Conservation (phyloP, 2,329 filamentous ascomycete genomes). For the Dactylellina parvicollis region DNA sequence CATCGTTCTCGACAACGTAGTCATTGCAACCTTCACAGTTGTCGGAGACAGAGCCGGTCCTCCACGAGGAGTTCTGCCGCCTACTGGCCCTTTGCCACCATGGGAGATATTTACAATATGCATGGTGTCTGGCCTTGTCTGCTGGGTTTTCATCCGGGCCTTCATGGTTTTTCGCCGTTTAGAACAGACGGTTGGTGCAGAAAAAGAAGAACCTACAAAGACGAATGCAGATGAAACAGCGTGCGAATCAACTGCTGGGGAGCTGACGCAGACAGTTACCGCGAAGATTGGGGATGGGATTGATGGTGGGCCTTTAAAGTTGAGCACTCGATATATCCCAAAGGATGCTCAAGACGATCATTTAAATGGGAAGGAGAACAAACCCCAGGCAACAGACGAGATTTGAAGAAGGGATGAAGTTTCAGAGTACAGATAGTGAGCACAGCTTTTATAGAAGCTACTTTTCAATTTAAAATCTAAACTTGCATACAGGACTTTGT, state of each 20-base stretch:
- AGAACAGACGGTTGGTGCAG: not conserved
- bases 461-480: too few species aligned
- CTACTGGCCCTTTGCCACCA: not conserved
- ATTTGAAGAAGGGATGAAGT: too few species aligned
- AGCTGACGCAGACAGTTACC: not conserved
- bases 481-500: too few species aligned
- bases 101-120: constrained; percentile 4
- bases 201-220: not conserved
- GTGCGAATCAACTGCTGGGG: not conserved
- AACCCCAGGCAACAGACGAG: too few species aligned
- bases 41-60: constrained; percentile 10
- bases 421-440: too few species aligned
- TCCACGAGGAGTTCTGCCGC: constrained; percentile 9
- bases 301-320: not conserved
- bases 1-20: constrained; percentile 18
- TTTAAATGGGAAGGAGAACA: not conserved
- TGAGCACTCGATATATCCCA: not conserved
- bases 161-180: not conserved
- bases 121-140: not conserved
- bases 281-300: not conserved
- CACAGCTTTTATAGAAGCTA: too few species aligned
- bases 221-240: not conserved
- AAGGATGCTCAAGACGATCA: not conserved
- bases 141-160: not conserved
- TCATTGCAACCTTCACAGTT: constrained; percentile 37